Conservation (phyloP, 2,329 filamentous ascomycete genomes). For the Diaporthe ampelina region DNA sequence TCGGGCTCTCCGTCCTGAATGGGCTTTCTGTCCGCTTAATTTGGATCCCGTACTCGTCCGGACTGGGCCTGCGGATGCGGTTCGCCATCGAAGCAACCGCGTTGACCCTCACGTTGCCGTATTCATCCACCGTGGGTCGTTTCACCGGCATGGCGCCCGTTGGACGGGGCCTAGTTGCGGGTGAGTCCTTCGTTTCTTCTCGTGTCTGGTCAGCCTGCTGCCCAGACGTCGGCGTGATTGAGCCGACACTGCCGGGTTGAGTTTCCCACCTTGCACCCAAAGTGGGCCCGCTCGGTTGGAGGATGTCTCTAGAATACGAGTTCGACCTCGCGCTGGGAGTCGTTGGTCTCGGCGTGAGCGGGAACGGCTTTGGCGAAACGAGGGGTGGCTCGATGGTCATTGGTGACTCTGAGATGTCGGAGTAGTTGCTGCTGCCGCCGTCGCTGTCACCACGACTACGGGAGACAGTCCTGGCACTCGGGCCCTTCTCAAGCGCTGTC, state of each 20-base stretch:
- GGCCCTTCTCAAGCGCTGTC: slow-evolving; percentile 38
- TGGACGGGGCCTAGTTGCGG: slow-evolving; percentile 4
- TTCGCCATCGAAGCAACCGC: slow-evolving; percentile 11
- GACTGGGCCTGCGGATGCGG: slow-evolving; percentile 15
- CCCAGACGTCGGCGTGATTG: slow-evolving; percentile 9
- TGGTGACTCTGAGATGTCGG: slow-evolving; percentile 38
- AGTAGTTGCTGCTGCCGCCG: slow-evolving; percentile 41
- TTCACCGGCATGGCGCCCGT: slow-evolving; percentile 6
- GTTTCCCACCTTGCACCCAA: slow-evolving; percentile 25
- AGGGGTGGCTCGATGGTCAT: slow-evolving; percentile 38
- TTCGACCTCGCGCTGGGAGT: slow-evolving; percentile 4
- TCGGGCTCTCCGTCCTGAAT: slow-evolving; percentile 34
- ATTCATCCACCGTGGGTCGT: slow-evolving; percentile 33
- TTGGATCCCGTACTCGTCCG: slow-evolving; percentile 29
- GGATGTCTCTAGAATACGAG: slow-evolving; percentile 4
- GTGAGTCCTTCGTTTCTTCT: slow-evolving; percentile 12
- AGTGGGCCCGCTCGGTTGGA: slow-evolving; percentile 1
- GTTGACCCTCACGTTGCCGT: slow-evolving; percentile 18
- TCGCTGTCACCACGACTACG: slow-evolving; percentile 40
- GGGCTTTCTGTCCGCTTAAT: slow-evolving; percentile 22
- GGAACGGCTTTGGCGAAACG: slow-evolving; percentile 40
- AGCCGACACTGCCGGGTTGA: slow-evolving; percentile 12
- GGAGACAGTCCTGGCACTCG: background rate
- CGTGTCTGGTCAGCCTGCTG: slow-evolving; percentile 1
- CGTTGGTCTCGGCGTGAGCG: slow-evolving; percentile 36